A percentile compares a stretch with the other conserved stretches of the same genome.
Conservation (phyloP, 108 stramenopile species). For the Aurantiochytrium sp. region DNA sequence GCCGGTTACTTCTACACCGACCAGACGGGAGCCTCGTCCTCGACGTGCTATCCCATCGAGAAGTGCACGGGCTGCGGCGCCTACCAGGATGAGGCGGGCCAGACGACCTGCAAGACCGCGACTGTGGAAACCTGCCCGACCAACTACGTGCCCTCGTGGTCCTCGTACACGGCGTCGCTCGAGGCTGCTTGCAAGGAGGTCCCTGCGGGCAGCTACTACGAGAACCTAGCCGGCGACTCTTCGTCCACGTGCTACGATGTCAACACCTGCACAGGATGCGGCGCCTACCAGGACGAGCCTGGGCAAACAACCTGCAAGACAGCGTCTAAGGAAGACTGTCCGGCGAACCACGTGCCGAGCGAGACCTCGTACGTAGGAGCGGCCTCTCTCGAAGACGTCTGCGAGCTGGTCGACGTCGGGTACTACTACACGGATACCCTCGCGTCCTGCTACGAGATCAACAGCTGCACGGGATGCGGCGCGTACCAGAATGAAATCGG, state of each 20-base stretch:
- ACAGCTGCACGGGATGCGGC: not conserved
- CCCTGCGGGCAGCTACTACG: not conserved
- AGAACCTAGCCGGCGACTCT: not conserved
- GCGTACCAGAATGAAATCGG: not conserved
- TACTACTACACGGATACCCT: not conserved
- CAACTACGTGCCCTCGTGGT: not conserved
- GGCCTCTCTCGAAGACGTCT: not conserved
- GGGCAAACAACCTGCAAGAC: not conserved
- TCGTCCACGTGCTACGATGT: not conserved
- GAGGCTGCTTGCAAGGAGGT: not conserved
- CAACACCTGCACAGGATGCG: not conserved
- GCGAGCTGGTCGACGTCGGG: not conserved
- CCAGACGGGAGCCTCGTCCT: not conserved
- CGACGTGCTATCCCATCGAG: not conserved
- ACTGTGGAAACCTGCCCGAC: not conserved
- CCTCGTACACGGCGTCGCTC: not conserved
- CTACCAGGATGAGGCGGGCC: not conserved
- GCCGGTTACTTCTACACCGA: not conserved
- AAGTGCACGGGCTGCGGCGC: not conserved
- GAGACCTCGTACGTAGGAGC: not conserved
- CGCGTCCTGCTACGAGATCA: not conserved
- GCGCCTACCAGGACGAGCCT: not conserved
- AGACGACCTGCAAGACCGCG: not conserved
- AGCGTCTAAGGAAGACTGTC: not conserved
- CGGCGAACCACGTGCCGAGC: not conserved